Evolutionary conservation across 495 filamentous ascomycete genomes (phyloP).

Genomic region (Amorphotheca resinae): DNA sequence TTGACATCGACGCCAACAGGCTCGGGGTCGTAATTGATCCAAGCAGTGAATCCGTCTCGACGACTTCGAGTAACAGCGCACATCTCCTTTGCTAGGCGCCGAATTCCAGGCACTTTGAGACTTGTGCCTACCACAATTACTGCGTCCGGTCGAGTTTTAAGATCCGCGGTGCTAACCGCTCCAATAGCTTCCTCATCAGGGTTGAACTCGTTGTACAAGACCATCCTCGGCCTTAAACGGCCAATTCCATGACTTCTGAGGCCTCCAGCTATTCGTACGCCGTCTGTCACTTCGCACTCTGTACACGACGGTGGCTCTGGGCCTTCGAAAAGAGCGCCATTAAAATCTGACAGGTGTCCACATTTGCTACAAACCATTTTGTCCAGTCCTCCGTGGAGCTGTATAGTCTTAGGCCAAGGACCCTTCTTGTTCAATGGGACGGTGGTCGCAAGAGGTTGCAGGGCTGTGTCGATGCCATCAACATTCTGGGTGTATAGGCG

Average conservation of each 20-base stretch:
- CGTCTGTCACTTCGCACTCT: conserved; percentile 61
- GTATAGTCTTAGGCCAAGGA: conserved; percentile 85
- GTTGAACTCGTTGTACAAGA: conserved; percentile 94
- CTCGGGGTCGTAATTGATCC: conserved; percentile 81
- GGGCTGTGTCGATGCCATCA: conserved; percentile 80
- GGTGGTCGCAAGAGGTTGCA: conserved; percentile 64
- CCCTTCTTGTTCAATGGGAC: conserved; percentile 57
- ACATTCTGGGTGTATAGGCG: conserved; percentile 95
- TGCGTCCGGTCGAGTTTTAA: conserved; percentile 76
- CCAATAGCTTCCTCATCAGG: conserved; percentile 95
- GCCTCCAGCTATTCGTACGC: conserved; percentile 64
- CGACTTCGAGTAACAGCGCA: conserved; percentile 66
- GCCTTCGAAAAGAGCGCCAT: conserved; percentile 69
- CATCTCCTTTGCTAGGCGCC: conserved; percentile 80
- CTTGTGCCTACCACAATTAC: conserved; percentile 92
- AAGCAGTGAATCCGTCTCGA: conserved; percentile 81
- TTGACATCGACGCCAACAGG: conserved; percentile 76
- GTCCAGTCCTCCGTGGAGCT: conserved; percentile 84
- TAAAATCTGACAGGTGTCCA: conserved; percentile 54
- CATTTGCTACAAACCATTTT: conserved; percentile 97
- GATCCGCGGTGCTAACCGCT: conserved; percentile 69
- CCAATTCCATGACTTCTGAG: conserved; percentile 93
- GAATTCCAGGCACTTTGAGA: conserved; percentile 85
- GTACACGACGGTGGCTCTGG: conserved; percentile 73
- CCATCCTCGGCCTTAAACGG: conserved; percentile 79